Evolutionary conservation across 225 moss, liverwort and hornwort species (phyloP).

Genomic region (Ulota crispa): DNA sequence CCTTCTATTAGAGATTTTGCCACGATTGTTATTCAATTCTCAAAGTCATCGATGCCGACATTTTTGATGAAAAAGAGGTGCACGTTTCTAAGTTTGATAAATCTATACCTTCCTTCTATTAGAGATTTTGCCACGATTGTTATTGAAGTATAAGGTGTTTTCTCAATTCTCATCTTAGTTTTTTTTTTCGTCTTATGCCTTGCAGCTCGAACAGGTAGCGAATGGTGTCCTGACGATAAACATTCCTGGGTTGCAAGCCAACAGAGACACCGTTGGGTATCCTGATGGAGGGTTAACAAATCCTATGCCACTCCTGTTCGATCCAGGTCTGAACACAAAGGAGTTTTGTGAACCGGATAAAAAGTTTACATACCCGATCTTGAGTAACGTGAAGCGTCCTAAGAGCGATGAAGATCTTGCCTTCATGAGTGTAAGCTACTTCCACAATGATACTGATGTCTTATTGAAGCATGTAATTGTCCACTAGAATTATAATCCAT

Average conservation of each 20-base stretch:
- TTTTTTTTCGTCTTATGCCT: neutral
- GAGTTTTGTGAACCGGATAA: slow-evolving; percentile 26
- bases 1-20: neutral
- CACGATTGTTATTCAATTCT: neutral
- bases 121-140: neutral
- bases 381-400: slow-evolving; percentile 45
- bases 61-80: slow-evolving; percentile 50
- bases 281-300: slow-evolving; percentile 54
- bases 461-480: neutral
- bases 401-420: slow-evolving; percentile 62
- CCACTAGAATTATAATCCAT: neutral
- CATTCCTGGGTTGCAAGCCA: slow-evolving; percentile 52
- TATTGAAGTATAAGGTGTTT: neutral
- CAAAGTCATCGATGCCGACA: slow-evolving; percentile 46
- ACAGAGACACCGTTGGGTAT: slow-evolving; percentile 39
- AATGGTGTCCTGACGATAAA: slow-evolving; percentile 41
- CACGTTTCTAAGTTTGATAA: neutral
- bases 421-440: slow-evolving; percentile 51
- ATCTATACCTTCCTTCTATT: neutral
- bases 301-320: slow-evolving; percentile 49
- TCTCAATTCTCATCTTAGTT: neutral
- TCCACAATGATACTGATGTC: neutral
- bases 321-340: slow-evolving; percentile 43
- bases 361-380: slow-evolving; percentile 43
- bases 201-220: slow-evolving; percentile 50